Conservation (phyloP, 192 early-diverging fungal genomes). For the Phycomyces nitens region DNA sequence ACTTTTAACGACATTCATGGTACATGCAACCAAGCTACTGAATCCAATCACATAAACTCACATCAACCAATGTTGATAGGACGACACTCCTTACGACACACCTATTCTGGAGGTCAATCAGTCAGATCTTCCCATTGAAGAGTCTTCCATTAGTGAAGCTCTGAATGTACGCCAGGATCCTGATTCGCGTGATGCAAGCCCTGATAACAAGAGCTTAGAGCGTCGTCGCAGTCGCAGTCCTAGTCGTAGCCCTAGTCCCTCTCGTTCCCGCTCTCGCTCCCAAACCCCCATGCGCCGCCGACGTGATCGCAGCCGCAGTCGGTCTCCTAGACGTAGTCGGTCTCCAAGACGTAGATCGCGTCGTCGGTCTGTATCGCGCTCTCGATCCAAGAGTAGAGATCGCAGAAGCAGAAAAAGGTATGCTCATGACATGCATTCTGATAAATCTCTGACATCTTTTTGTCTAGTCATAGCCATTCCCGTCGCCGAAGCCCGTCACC, state of each 20-base stretch:
- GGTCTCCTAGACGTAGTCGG: conserved; percentile 18
- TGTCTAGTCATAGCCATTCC: not conserved
- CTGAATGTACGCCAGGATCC: not conserved
- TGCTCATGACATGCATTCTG: not conserved
- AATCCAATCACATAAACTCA: not conserved
- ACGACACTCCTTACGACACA: conserved; percentile 1
- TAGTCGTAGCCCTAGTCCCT: not conserved
- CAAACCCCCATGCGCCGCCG: not conserved
- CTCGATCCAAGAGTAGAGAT: conserved; percentile 20
- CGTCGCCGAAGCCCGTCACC: conserved; percentile 20
- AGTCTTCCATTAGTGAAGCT: not conserved
- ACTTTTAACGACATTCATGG: not conserved
- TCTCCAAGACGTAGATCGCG: conserved; percentile 11
- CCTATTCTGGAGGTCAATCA: not conserved
- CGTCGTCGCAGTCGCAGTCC: not conserved
- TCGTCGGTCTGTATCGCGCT: conserved; percentile 22
- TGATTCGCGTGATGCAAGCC: not conserved
- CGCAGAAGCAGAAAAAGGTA: conserved; percentile 13
- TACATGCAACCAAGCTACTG: not conserved
- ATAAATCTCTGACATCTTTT: not conserved
- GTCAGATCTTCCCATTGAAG: not conserved
- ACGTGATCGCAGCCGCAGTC: conserved; percentile 14
- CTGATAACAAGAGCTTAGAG: not conserved
- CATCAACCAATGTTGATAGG: not conserved
- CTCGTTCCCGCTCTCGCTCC: not conserved